Evolutionary conservation across 768 basidiomycete species (phyloP), one percentile per base, ranked within the genome.

Genomic region (Panaeolus papilionaceus): DNA sequence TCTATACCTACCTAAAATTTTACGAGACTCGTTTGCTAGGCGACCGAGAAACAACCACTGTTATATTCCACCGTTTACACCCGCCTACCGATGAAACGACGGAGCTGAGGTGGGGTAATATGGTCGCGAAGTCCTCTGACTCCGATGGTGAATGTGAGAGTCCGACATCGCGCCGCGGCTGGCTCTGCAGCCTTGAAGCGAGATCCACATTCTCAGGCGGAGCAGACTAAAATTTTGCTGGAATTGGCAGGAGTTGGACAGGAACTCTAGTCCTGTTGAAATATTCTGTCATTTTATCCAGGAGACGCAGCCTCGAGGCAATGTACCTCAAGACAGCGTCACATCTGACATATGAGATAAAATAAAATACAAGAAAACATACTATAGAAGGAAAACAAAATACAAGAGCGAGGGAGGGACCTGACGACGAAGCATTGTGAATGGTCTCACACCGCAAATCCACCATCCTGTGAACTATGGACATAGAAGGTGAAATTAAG

Each of bases 181-280:
- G 20, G 12, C 54, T 58, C 54, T 28, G 11, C 10, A 58, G 4
- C 3, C 26, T 58, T 2, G 47, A 49, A 49, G 8, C 54, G 33
- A 37, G 54, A 33, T 58, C n/a, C 54, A 26, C 28, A n/a, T 58
- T 58, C 54, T 28, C 54, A 58, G 54, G 54, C 54, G 54, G 54
- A 58, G 54, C 26, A 33, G 26, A 33, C 26, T 58, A 33, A 28
- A 12, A 28, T 37, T 28, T 16, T 37, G 16, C 54, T 33, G 4
- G 20, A 58, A 33, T 58, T 23, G n/a, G 20, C 23, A 51, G 10
- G 47, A 18, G 47, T 51, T 12, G 20, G 28, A 58, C 14, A 49
- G 47, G 54, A 28, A 58, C 26, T 28, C 28, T 8, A 16, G 12
- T 5, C 26, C 12, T 4, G 28, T 54, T 33, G 26, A 58, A 33